Evolutionary conservation across 805 yeast species (phyloP).

Genomic region (Starmera quercuum): DNA sequence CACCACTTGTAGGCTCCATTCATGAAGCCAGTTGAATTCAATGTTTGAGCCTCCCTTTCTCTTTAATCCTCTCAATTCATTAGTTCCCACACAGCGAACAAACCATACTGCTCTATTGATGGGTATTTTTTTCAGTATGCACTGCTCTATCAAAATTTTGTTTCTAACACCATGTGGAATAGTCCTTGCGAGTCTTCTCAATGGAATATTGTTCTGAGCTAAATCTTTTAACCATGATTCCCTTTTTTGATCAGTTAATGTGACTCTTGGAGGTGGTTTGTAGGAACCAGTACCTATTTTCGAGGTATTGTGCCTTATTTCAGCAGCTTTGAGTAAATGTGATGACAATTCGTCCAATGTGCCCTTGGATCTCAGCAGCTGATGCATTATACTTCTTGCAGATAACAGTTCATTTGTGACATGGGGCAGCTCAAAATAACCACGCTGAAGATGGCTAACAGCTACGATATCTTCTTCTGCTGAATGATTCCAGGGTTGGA

Average conservation of each 20-base stretch:
- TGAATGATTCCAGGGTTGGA: conserved; percentile 60
- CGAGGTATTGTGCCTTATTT: conserved; percentile 37
- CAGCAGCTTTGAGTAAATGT: conserved; percentile 40
- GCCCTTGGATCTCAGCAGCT: conserved; percentile 16
- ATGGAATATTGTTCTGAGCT: conserved; percentile 58
- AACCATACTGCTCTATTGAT: conserved; percentile 85
- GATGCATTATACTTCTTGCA: conserved; percentile 49
- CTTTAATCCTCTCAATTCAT: conserved; percentile 57
- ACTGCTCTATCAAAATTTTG: conserved; percentile 62
- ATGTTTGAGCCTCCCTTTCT: conserved; percentile 36
- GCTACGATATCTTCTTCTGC: conserved; percentile 46
- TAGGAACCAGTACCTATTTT: conserved; percentile 44
- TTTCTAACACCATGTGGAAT: conserved; percentile 89
- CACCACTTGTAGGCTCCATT: conserved; percentile 84
- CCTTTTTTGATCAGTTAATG: conserved; percentile 77
- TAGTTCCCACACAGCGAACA: conserved; percentile 77
- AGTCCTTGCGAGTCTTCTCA: conserved; percentile 62
- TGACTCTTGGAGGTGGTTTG: conserved; percentile 84
- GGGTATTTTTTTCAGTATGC: conserved; percentile 63
- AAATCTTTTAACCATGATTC: conserved; percentile 83
- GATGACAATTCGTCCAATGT: conserved; percentile 41
- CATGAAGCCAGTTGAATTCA: conserved; percentile 66
- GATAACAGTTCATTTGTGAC: conserved; percentile 64
- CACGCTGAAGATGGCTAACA: conserved; percentile 56
- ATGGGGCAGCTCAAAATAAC: conserved; percentile 55